These are phyloP conservation scores for Annulohypoxylon truncatum DNA, from an alignment of 2,329 filamentous ascomycete species.

Conservation along the genomic window DNA sequence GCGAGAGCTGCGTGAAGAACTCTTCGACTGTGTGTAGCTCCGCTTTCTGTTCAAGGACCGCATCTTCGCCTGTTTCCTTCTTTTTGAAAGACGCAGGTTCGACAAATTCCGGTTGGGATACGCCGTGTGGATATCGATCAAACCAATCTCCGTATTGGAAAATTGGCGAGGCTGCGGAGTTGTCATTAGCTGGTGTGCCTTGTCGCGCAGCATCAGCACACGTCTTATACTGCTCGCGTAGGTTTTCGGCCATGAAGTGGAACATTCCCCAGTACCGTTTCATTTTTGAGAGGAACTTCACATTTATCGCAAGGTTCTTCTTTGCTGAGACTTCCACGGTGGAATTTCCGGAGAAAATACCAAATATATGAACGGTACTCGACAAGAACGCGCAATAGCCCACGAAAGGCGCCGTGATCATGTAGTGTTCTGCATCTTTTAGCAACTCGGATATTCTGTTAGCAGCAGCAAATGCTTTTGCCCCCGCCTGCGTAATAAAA, in stretches of 20 bases:
- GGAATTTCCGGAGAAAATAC: constrained; percentile 87
- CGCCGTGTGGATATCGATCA: constrained; percentile 90
- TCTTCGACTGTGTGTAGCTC: constrained; percentile 95
- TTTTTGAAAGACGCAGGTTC: constrained; percentile 75
- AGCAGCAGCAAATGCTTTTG: constrained; percentile 83
- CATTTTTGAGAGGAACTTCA: constrained; percentile 92
- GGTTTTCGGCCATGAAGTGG: constrained; percentile 92
- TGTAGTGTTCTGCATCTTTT: constrained; percentile 81
- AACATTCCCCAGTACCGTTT: constrained; percentile 99
- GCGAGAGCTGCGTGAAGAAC: constrained; percentile 85
- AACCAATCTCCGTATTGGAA: constrained; percentile 99
- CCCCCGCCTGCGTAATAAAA: constrained; percentile 80
- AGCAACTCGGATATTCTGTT: constrained; percentile 88
- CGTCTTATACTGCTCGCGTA: constrained; percentile 87
- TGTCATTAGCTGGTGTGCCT: constrained; percentile 65
- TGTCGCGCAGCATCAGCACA: constrained; percentile 84
- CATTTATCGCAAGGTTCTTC: constrained; percentile 85
- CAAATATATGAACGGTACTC: constrained; percentile 92
- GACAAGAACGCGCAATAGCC: constrained; percentile 95
- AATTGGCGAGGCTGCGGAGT: constrained; percentile 68
- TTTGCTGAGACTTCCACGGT: constrained; percentile 82
- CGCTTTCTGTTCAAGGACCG: constrained; percentile 86
- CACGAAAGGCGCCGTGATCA: constrained; percentile 89
- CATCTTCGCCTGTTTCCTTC: constrained; percentile 85
- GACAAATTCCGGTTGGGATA: constrained; percentile 85